Conservation (phyloP, 2,329 filamentous ascomycete species). For the Didymella pomorum region DNA sequence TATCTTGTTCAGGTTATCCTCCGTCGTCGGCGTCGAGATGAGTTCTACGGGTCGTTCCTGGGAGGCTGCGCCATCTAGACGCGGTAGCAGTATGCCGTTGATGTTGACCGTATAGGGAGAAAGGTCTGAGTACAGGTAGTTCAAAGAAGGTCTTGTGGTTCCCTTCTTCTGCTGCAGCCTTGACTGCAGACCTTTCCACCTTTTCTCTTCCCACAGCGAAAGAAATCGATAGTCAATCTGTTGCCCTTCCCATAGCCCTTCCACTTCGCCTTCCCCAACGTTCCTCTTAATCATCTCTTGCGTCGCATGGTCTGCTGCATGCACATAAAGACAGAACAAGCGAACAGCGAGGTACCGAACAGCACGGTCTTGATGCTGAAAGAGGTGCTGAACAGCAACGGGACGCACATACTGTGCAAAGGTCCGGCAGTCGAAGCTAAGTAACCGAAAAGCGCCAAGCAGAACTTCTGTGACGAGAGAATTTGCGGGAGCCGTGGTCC, state of each 20-base stretch:
- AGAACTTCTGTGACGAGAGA: conserved; percentile 57
- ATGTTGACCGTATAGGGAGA: conserved; percentile 46
- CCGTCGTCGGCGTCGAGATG: conserved; percentile 75
- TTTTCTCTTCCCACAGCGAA: conserved; percentile 68
- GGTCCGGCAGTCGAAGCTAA: conserved; percentile 75
- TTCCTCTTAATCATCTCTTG: conserved; percentile 74
- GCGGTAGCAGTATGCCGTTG: conserved; percentile 51
- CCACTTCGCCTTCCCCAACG: conserved; percentile 68
- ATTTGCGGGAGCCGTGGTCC: conserved; percentile 1
- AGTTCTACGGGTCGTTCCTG: conserved; percentile 39
- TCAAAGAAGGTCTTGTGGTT: not conserved
- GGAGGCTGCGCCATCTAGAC: conserved; percentile 42
- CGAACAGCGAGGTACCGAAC: conserved; percentile 84
- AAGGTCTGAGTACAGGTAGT: conserved; percentile 30
- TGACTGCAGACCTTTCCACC: conserved; percentile 50
- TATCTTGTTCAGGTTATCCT: conserved; percentile 73
- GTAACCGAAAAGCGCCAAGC: conserved; percentile 77
- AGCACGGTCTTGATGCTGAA: conserved; percentile 64
- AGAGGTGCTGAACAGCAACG: conserved; percentile 72
- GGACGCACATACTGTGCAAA: conserved; percentile 73
- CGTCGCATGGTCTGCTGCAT: conserved; percentile 79
- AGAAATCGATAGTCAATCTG: conserved; percentile 81
- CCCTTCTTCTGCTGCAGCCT: conserved; percentile 18
- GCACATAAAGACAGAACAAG: conserved; percentile 79
- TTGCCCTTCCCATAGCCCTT: conserved; percentile 77